Evolutionary conservation across 1,139 yeast species (phyloP).

Genomic region (Kodamaea fungicola): DNA sequence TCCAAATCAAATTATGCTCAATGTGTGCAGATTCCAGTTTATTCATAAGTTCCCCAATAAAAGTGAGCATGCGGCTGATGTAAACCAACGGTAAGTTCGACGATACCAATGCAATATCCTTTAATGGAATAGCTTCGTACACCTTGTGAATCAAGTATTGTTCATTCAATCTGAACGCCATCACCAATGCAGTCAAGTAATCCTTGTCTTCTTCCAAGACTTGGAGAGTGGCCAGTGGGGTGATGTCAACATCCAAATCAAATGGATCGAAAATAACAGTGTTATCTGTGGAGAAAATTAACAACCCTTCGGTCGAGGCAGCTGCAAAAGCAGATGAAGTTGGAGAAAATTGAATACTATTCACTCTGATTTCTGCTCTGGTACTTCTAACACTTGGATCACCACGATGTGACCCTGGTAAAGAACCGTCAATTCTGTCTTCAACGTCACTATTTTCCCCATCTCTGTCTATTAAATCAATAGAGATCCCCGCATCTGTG

Average conservation of each 20-base stretch:
- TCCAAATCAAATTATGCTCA: slow-evolving; percentile 83
- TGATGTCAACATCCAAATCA: slow-evolving; percentile 88
- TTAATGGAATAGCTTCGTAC: slow-evolving; percentile 73
- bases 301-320: slow-evolving; percentile 90
- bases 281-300: slow-evolving; percentile 78
- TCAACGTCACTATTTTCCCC: slow-evolving; percentile 88
- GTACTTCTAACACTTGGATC: slow-evolving; percentile 78
- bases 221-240: slow-evolving; percentile 72
- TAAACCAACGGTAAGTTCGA: slow-evolving; percentile 74
- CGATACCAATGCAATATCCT: slow-evolving; percentile 65
- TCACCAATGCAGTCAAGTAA: slow-evolving; percentile 75
- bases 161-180: slow-evolving; percentile 94
- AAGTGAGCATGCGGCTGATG: slow-evolving; percentile 61
- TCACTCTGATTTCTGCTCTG: slow-evolving; percentile 79
- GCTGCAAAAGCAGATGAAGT: slow-evolving; percentile 91
- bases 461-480: slow-evolving; percentile 75
- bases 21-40: slow-evolving; percentile 69
- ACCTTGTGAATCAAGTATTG: slow-evolving; percentile 65
- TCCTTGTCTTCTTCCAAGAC: slow-evolving; percentile 60
- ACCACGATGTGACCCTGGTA: slow-evolving; percentile 90
- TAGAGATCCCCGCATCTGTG: slow-evolving; percentile 80
- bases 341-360: slow-evolving; percentile 80
- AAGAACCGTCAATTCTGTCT: slow-evolving; percentile 67
- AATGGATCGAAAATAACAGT: slow-evolving; percentile 84
- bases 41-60: slow-evolving; percentile 66